phyloP scores from a whole-genome alignment of 2,329 filamentous ascomycete genomes.

The Drechslerella coelobrocha region DNA sequence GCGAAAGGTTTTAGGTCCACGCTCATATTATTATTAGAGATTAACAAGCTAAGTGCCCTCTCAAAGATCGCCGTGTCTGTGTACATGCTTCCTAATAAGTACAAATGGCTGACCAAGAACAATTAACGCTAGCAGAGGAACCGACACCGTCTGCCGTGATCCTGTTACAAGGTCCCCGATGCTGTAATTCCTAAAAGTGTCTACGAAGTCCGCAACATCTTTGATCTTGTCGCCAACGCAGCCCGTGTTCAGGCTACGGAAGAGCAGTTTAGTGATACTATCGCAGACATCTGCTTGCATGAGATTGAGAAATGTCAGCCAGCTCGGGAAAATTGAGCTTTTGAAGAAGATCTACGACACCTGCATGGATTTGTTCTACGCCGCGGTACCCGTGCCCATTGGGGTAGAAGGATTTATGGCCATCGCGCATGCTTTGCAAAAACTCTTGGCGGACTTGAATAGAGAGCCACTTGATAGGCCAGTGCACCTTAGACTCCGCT shows the following conservation, averaged over 20 bases:
- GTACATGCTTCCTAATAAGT: too few relatives aligned
- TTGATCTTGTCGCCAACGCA: background rate
- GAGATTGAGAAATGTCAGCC: background rate
- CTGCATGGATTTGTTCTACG: background rate
- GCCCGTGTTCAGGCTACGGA: background rate
- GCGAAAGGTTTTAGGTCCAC: too few relatives aligned
- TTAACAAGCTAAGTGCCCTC: too few relatives aligned
- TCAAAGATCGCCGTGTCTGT: too few relatives aligned
- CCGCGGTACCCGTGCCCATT: background rate
- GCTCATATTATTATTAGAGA: too few relatives aligned
- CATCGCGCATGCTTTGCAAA: background rate
- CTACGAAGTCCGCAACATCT: background rate
- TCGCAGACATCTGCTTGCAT: background rate
- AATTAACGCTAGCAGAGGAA: too few relatives aligned
- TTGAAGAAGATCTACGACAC: background rate
- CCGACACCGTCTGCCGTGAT: too few relatives aligned
- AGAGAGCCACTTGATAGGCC: background rate
- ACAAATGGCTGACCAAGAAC: too few relatives aligned
- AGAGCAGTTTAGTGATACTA: background rate
- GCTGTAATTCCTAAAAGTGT: background rate
- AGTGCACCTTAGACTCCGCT: too few relatives aligned
- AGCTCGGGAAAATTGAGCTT: background rate
- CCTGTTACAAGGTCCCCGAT: background rate
- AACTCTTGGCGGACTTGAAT: background rate
- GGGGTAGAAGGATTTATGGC: background rate